Evolutionary conservation across 169 alveolate genomes (phyloP).

Genomic region (Plasmodium chabaudi): DNA sequence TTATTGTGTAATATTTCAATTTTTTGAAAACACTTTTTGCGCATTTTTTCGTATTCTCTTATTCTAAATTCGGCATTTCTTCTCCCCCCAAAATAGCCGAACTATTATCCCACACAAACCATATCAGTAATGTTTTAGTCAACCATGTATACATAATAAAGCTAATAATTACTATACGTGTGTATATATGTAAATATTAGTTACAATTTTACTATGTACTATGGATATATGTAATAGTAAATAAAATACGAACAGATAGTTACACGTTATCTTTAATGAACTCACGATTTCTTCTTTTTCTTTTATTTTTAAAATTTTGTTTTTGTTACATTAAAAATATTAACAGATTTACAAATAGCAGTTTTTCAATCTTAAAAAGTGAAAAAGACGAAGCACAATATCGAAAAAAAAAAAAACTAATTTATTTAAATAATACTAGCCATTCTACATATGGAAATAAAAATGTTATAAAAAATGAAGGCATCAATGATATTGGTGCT

Average conservation of each 20-base stretch:
- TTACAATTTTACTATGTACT: no score
- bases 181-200: neutral
- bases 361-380: neutral
- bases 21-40: neutral
- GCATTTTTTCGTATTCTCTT: neutral
- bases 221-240: no score
- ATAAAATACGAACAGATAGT: constrained; percentile 6
- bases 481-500: neutral
- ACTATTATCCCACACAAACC: neutral
- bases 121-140: no score
- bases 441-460: neutral
- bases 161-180: neutral
- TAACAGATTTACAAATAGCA: constrained; percentile 5
- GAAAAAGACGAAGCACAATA: neutral
- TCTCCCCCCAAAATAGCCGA: neutral
- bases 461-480: neutral
- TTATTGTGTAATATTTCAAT: neutral
- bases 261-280: constrained; percentile 42
- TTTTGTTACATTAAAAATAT: constrained; percentile 28
- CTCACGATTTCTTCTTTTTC: constrained; percentile 8
- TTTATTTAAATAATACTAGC: neutral
- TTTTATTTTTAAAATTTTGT: constrained; percentile 21
- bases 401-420: neutral
- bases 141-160: no score
- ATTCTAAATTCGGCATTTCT: neutral